Evolutionary conservation across 257 asterid genomes (phyloP).

Genomic region (Craterostigma plantagineum): DNA sequence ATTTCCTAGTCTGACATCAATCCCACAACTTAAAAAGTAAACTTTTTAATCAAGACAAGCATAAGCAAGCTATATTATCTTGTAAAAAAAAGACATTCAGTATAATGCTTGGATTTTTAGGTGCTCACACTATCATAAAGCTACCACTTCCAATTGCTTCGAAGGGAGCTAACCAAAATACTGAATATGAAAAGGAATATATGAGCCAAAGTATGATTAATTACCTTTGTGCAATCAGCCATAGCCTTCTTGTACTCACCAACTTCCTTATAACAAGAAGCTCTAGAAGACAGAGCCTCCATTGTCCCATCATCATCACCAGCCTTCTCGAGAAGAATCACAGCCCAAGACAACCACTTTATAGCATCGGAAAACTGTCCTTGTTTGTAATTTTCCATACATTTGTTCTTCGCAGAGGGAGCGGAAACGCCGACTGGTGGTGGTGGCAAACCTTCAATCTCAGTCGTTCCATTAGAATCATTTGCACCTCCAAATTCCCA

Average conservation of each 20-base stretch:
- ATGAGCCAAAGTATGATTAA: too few relatives aligned
- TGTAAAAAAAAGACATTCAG: too few relatives aligned
- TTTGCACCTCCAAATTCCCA: conserved; percentile 27
- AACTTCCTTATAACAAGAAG: conserved; percentile 93
- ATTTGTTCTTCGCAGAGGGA: conserved; percentile 35
- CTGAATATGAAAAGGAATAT: too few relatives aligned
- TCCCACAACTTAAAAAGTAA: too few relatives aligned
- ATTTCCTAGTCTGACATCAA: too few relatives aligned
- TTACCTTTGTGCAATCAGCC: conserved; percentile 94
- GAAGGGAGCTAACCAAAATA: too few relatives aligned
- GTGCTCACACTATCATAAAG: too few relatives aligned
- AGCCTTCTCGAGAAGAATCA: conserved; percentile 54
- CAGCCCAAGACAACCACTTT: conserved; percentile 46
- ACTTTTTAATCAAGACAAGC: too few relatives aligned
- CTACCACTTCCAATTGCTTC: too few relatives aligned
- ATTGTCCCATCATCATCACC: conserved; percentile 21
- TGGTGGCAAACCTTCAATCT: conserved; percentile 91
- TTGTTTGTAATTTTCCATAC: conserved; percentile 41
- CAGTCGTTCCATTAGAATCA: conserved; percentile 34
- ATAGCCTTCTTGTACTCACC: conserved; percentile 99
- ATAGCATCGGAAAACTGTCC: conserved; percentile 95
- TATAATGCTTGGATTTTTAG: too few relatives aligned
- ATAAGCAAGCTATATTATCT: too few relatives aligned
- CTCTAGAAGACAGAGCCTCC: conserved; percentile 35
- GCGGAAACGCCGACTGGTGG: conserved; percentile 72